Base-by-base conservation (phyloP, 2,329 filamentous ascomycete species). In the Fusarium piperis region DNA sequence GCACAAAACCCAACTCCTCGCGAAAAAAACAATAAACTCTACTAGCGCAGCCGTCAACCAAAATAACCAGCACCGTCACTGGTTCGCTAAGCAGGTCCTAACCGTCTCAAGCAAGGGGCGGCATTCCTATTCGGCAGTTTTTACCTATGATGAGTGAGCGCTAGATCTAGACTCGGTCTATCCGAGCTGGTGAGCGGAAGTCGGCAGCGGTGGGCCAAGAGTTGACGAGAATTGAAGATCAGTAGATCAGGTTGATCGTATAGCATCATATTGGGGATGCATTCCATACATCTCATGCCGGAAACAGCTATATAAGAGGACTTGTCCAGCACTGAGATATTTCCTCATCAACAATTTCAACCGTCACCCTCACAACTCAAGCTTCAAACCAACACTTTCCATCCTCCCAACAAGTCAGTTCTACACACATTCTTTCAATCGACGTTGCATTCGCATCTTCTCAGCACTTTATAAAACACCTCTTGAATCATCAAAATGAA, bases 401-500 rank as follows among this genome's bases (percentile, higher is more conserved):
- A 48, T n/a, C 26, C 3, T 30, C 23, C 6, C 16, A 48, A 48
- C 44, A 48, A 28, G 16, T 48, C 6, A 28, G 9, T 28, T 6
- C 15, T 12, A 30, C 11, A 8, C 23, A 2, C 16, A 12, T 13
- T 48, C 26, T 8, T 48, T 30, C 23, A 13, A 8, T 3, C 11
- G 2, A 18, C 10, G 16, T 12, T 13, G 1, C 44, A 18, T 30
- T 48, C 23, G 2, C 16, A 48, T 18, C 44, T 48, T n/a, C n/a
- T 12, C 44, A n/a, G 7, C n/a, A 23, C n/a, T 33, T 15, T 8
- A 53, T 12, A 33, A n/a, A 30, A 64, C n/a, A 26, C 30, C 6
- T 11, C 10, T 1, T 48, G 51, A 64, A 69, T 76, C 65, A 59
- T 59, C 72, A 83, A 35, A 56, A 85, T 85, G 84, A 81, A 85